Percentiles rank a stretch among this genome's conserved stretches.
These are phyloP conservation scores for Smallanthus sonchifolius DNA, from an alignment of 129 eudicot genomes.

Conservation along the genomic window DNA sequence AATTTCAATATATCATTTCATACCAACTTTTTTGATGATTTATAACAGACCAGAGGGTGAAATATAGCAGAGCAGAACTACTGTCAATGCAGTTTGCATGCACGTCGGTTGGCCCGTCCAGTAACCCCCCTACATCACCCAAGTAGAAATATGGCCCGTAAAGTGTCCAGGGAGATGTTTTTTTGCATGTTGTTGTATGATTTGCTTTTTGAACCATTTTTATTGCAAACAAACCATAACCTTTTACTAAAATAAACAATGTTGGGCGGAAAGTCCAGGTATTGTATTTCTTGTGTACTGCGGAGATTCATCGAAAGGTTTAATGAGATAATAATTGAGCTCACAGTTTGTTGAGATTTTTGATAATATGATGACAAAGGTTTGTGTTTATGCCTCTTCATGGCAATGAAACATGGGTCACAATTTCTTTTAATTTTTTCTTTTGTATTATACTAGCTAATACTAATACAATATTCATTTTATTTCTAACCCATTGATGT, in stretches of 20 bases:
- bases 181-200: background rate
- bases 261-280: background rate
- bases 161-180: background rate
- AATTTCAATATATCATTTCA: background rate
- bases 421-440: background rate
- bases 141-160: slow-evolving; percentile 15
- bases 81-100: slow-evolving; percentile 59
- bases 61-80: slow-evolving; percentile 73
- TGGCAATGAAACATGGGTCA: background rate
- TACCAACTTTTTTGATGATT: slow-evolving; percentile 1
- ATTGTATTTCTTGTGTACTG: background rate
- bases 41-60: slow-evolving; percentile 73
- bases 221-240: background rate
- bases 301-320: background rate
- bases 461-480: background rate
- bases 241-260: background rate
- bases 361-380: background rate
- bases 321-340: background rate
- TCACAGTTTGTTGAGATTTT: background rate
- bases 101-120: slow-evolving; percentile 25
- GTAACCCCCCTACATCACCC: slow-evolving; percentile 15
- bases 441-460: background rate
- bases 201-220: background rate
- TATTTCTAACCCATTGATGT: background rate
- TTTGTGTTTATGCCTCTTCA: background rate